These are phyloP conservation scores for Blastobotrys elegans DNA, from an alignment of 1,139 yeast species.

Conservation along the genomic window DNA sequence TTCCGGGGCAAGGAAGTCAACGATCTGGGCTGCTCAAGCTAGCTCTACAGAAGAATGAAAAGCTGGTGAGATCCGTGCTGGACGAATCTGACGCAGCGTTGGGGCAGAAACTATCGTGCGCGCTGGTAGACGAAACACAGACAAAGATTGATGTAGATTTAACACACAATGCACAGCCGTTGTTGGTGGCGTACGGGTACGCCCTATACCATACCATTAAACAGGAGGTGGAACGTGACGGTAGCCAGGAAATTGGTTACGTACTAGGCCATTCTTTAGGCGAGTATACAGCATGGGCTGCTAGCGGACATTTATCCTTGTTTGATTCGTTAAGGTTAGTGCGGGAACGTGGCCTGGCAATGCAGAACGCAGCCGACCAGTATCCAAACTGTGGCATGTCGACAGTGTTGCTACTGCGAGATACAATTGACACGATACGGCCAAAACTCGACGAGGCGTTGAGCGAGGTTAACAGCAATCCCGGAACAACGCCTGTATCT, in stretches of 20 bases:
- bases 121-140: slow-evolving; percentile 24
- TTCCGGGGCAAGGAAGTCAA: slow-evolving; percentile 42
- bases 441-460: not conserved
- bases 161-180: slow-evolving; percentile 51
- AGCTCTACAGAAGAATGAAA: slow-evolving; percentile 23
- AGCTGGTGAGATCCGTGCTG: slow-evolving; percentile 27
- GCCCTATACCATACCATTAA: slow-evolving; percentile 36
- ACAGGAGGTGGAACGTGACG: slow-evolving; percentile 19
- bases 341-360: slow-evolving; percentile 46
- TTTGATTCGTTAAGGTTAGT: slow-evolving; percentile 46
- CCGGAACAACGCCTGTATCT: not conserved
- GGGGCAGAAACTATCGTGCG: slow-evolving; percentile 26
- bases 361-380: slow-evolving; percentile 41
- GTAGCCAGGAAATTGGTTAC: slow-evolving; percentile 15
- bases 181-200: slow-evolving; percentile 48
- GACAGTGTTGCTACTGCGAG: slow-evolving; percentile 6
- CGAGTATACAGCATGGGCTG: slow-evolving; percentile 51
- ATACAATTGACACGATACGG: not conserved
- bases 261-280: slow-evolving; percentile 60
- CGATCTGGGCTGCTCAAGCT: slow-evolving; percentile 34
- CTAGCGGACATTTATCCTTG: slow-evolving; percentile 42
- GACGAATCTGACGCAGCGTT: slow-evolving; percentile 33
- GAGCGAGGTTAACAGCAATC: not conserved
- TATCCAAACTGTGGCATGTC: slow-evolving; percentile 12
- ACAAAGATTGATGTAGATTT: slow-evolving; percentile 37